Evolutionary conservation across 2,329 filamentous ascomycete species (phyloP), one percentile per base, ranked within the genome.

Genomic region (Neonectria coccinea): DNA sequence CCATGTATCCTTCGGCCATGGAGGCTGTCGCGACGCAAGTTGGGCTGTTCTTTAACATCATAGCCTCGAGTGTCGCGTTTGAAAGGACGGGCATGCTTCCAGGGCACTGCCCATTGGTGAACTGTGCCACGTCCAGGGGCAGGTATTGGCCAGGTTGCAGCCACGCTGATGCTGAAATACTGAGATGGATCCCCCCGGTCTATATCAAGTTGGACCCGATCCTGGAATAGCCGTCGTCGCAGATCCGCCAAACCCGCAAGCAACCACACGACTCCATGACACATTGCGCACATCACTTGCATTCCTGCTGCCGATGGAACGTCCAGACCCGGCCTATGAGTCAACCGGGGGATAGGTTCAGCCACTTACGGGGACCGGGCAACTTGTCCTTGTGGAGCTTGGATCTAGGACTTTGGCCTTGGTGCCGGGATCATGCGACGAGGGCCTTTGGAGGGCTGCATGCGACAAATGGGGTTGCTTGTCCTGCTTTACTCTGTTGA

Each of bases 381-480:
- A 20, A 27, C 39, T 56, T 56, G 31, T 54, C 53, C 36, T 20
- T 22, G 27, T 22, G 48, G 54, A 62, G n/a, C 22, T 39, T 16
- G 14, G 20, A 57, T 54, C 55, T 63, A 63, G 55, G 60, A 63
- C 60, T 58, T 20, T 25, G 42, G 18, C 12, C 31, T 42, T 47
- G 51, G 52, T 39, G 45, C 55, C n/a, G 11, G 45, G 31, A 51
- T 51, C 45, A 56, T 48, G 44, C 16, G 12, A 25, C n/a, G 51
- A 61, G 31, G 51, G 20, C 56, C 51, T 50, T 55, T 58, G 42
- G 27, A 12, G 27, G 33, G 41, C n/a, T 16, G 7, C 39, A 36
- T 33, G 20, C 16, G 18, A 22, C 42, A 39, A 39, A 20, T 20
- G 39, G 39, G 36, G 16, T 20, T 47, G 27, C 6, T 33, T 18